These are phyloP conservation scores for Crithidia thermophila DNA, from an alignment of 208 protist genomes.

Conservation along the genomic window DNA sequence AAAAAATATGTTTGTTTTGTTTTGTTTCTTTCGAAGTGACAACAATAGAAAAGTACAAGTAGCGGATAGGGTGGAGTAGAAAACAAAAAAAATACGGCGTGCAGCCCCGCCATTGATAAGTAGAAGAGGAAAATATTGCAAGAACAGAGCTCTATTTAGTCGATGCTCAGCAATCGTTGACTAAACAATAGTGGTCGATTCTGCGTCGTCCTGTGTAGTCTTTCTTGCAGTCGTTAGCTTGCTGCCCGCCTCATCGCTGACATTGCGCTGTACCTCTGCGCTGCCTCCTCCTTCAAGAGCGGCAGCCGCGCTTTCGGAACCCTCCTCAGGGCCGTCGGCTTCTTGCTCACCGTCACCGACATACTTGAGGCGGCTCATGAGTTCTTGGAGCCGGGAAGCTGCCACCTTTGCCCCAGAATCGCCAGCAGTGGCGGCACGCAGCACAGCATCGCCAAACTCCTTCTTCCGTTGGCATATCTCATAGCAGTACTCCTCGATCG, in stretches of 20 bases:
- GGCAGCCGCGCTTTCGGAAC: neutral
- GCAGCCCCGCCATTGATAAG: no score
- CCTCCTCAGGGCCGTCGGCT: neutral
- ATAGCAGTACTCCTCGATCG: constrained; percentile 95
- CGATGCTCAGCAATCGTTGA: no score
- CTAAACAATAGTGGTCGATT: no score
- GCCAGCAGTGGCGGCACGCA: constrained; percentile 79
- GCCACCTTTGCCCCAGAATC: constrained; percentile 64
- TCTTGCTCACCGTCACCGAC: constrained; percentile 39
- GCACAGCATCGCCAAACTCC: constrained; percentile 88
- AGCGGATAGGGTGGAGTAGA: neutral
- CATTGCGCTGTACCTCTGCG: no score
- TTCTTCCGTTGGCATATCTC: constrained; percentile 94
- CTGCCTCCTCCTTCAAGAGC: neutral
- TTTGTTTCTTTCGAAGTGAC: no score
- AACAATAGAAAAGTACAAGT: neutral
- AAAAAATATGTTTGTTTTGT: no score
- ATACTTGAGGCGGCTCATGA: constrained; percentile 78
- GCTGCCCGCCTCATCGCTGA: no score
- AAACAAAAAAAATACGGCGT: no score
- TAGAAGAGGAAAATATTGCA: no score
- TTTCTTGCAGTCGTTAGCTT: no score
- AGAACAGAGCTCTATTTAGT: no score
- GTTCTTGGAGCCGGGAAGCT: constrained; percentile 75
- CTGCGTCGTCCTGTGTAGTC: no score